Base-by-base conservation (phyloP, 2,329 filamentous ascomycete species). In the Diaporthe ampelina region DNA sequence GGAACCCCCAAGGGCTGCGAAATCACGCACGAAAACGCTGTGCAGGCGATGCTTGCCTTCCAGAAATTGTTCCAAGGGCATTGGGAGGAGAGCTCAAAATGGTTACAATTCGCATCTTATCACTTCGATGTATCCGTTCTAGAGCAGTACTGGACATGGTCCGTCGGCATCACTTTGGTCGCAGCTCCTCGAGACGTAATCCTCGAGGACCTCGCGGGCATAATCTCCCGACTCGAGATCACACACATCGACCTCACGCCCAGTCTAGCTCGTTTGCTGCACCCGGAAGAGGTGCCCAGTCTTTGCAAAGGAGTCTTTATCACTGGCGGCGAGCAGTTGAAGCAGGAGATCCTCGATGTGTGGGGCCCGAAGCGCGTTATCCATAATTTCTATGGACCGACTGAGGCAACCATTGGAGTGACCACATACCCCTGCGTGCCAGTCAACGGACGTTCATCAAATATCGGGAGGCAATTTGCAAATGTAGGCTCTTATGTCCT, bases 61-160 rank as follows among this genome's bases (percentile, higher is more conserved):
- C 92, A 94, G 78, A 86, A 91, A 40, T 87, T 98, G 0, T 98
- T 98, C 80, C 83, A 84, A 7, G 91, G 89, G 0, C 93, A 94
- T 78, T 97, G 95, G 94, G 88, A 93, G 54, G 79, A 86, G 0
- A 81, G 89, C 0, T 97, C 95, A 0, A 91, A 93, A 74, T 98
- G 95, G 93, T 86, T 98, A 0, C 96, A 98, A 80, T 98, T 98
- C 80, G 96, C 96, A 1, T 95, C 95, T 0, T 94, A 98, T 73
- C 96, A 98, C 82, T 98, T 98, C 76, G 96, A 98, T 79, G 95
- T 98, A 5, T 97, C 94, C 1, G 94, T 98, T 0, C 87, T 98
- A 0, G 95, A 98, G 80, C 95, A 98, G 79, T 98, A 96, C 81
- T 98, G 95, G 95, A 97, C 93, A 74, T 98, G 95, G 95, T 95